Evolutionary conservation across 306 rosid species (phyloP).

Genomic region (Vicia faba): DNA sequence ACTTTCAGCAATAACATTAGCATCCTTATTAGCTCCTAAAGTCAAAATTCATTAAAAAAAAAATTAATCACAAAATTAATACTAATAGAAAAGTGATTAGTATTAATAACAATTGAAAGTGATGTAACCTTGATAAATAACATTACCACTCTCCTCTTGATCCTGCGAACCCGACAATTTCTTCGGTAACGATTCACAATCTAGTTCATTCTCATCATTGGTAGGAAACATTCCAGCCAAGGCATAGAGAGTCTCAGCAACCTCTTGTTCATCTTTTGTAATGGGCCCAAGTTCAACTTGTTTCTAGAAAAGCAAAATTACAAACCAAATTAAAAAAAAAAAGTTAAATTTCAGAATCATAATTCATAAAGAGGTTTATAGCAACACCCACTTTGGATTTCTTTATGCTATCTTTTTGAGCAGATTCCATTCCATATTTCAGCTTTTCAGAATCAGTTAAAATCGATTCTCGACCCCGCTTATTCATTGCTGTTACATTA

Average conservation of each 20-base stretch:
- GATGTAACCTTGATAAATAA: slow-evolving; percentile 54
- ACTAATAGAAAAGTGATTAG: background rate
- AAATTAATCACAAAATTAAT: background rate
- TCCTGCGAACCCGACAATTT: slow-evolving; percentile 44
- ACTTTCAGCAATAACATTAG: slow-evolving; percentile 40
- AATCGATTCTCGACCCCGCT: slow-evolving; percentile 63
- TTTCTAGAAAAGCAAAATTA: slow-evolving; percentile 53
- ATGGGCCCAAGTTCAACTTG: slow-evolving; percentile 51
- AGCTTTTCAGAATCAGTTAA: slow-evolving; percentile 59
- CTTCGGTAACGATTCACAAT: slow-evolving; percentile 34
- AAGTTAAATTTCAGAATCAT: slow-evolving; percentile 33
- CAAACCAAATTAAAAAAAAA: slow-evolving; percentile 32
- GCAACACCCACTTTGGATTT: slow-evolving; percentile 51
- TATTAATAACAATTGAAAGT: background rate
- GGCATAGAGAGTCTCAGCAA: slow-evolving; percentile 77
- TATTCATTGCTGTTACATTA: slow-evolving; percentile 68
- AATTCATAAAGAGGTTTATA: slow-evolving; percentile 21
- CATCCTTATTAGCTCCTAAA: slow-evolving; percentile 32
- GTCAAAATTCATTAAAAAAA: slow-evolving; percentile 32
- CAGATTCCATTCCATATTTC: slow-evolving; percentile 51
- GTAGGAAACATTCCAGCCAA: slow-evolving; percentile 77
- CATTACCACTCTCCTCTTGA: slow-evolving; percentile 40
- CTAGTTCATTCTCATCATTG: slow-evolving; percentile 35
- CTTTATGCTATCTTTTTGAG: slow-evolving; percentile 47
- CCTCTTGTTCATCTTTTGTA: slow-evolving; percentile 92